phyloP scores from a whole-genome alignment of 495 filamentous ascomycete species.

The Staphylotrichum longicolle region DNA sequence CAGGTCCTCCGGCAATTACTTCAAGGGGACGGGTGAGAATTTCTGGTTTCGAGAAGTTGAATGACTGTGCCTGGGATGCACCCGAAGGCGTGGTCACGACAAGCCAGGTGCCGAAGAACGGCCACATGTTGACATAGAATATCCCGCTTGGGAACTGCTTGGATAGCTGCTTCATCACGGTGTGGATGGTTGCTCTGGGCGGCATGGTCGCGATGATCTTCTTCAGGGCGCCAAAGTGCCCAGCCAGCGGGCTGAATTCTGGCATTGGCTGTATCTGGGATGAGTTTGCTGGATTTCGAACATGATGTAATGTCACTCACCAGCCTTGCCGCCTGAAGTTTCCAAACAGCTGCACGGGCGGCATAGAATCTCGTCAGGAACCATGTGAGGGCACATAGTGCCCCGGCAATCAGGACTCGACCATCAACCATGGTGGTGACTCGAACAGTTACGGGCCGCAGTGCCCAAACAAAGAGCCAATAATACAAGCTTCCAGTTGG shows the following conservation, averaged over 20 bases:
- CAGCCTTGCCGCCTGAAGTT: not conserved
- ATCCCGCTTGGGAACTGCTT: not conserved
- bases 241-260: not conserved
- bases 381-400: not conserved
- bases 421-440: not conserved
- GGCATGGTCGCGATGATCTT: not conserved
- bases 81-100: not conserved
- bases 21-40: not conserved
- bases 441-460: not conserved
- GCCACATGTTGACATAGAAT: constrained; percentile 2
- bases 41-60: not conserved
- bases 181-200: not conserved
- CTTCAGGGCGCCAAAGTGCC: not conserved
- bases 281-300: too few relatives aligned
- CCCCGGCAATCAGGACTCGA: not conserved
- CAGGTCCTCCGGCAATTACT: not conserved
- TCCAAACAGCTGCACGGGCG: not conserved
- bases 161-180: not conserved
- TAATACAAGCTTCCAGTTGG: not conserved
- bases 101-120: not conserved
- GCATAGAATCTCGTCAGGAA: not conserved
- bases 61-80: not conserved
- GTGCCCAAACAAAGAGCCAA: too few relatives aligned
- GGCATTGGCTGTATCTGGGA: not conserved
- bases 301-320: not conserved